These are phyloP conservation scores for Actinomucor elegans DNA, from an alignment of 371 early-diverging fungal genomes.

Conservation along the genomic window DNA sequence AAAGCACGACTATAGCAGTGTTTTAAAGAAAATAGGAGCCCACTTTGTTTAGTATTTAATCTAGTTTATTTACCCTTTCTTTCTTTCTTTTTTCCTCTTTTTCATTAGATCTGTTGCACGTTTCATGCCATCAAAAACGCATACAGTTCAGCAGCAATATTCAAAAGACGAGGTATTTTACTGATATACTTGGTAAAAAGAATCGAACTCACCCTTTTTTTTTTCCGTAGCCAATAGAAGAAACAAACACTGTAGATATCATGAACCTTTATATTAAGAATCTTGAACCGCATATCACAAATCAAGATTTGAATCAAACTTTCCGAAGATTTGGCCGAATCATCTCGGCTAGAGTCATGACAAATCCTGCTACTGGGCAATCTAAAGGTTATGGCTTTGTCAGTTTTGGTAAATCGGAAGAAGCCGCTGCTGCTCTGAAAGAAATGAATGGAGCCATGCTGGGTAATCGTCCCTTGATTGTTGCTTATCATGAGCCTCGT, in stretches of 20 bases:
- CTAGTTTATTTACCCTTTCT: neutral
- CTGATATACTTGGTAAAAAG: too few species aligned
- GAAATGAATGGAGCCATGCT: conserved; percentile 33
- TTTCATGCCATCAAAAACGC: conserved; percentile 14
- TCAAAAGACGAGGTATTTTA: conserved; percentile 18
- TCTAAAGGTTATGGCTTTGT: conserved; percentile 51
- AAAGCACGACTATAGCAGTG: neutral
- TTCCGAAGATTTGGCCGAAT: conserved; percentile 48
- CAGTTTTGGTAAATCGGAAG: conserved; percentile 38
- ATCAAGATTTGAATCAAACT: conserved; percentile 31
- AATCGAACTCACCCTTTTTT: neutral
- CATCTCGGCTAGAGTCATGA: conserved; percentile 49
- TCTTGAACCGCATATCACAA: conserved; percentile 46
- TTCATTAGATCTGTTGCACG: conserved; percentile 23
- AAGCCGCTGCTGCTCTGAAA: conserved; percentile 34
- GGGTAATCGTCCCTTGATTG: conserved; percentile 23
- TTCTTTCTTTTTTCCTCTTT: neutral
- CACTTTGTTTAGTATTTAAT: too few species aligned
- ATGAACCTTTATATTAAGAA: conserved; percentile 55
- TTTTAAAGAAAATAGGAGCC: conserved; percentile 1
- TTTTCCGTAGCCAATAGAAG: neutral
- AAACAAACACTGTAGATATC: conserved; percentile 24
- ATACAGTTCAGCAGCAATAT: conserved; percentile 4
- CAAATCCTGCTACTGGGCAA: conserved; percentile 36
- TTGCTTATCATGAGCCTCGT: conserved; percentile 44